Evolutionary conservation across 2,329 filamentous ascomycete species (phyloP), one percentile per base, ranked within the genome.

Genomic region (Fusarium azukiicola): DNA sequence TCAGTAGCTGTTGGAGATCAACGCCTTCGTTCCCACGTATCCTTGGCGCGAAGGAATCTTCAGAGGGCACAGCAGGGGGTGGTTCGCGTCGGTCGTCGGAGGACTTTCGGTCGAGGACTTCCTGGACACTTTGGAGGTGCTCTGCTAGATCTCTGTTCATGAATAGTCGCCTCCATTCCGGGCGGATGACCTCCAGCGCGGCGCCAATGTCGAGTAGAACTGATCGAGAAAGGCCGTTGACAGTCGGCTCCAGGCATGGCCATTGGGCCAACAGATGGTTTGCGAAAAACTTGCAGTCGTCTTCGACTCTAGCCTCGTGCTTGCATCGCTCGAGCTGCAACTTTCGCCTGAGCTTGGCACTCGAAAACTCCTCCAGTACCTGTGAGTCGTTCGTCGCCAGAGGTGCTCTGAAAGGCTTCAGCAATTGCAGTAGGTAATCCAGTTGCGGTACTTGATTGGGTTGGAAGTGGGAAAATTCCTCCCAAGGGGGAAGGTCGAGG

Each of bases 151-250:
- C 80, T 56, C 71, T 72, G 32, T 83, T 83, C 71, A 75, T 78
- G 40, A 72, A 82, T 9, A 83, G 49, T 4, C 81, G 79, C 56
- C 67, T 82, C 81, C 81, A 84, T 72, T 84, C 82, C 17, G 82
- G 73, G 5, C 82, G 75, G 16, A 84, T 78, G 10, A 74, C 77
- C 32, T 81, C 77, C 66, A 84, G 56, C 9, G 81, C 82, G 38
- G 73, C 61, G 11, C 70, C 76, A 4, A 84, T 72, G 9, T 84
- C 82, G n/a, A 84, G 64, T 42, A 84, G 56, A 4, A 83, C 36
- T 23, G 74, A 63, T 12, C 56, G 49, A 11, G 74, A 49, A 3
- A 84, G 38, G 4, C 73, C 79, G 13, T 54, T 21, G 12, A 75
- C 61, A 67, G 27, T 81, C 5, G 82, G 82, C 23, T 84, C 79